These are phyloP conservation scores for Cynanchum wilfordii DNA, from an alignment of 257 asterid species.

Conservation along the genomic window DNA sequence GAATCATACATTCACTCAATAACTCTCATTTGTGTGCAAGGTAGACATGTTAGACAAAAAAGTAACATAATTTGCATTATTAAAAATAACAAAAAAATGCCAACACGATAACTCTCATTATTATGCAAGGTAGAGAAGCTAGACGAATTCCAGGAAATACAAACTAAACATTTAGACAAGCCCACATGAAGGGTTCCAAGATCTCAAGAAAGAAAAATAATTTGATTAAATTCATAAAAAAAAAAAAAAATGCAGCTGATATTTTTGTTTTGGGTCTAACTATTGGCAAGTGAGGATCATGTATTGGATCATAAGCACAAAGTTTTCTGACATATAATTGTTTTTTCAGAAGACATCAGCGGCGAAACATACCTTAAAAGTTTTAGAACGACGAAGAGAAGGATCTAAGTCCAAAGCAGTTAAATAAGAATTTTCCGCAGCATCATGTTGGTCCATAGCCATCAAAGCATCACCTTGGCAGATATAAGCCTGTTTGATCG, in stretches of 20 bases:
- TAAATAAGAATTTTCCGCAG: conserved; percentile 64
- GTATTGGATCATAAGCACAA: not conserved
- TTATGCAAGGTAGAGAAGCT: not conserved
- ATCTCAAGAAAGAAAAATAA: not conserved
- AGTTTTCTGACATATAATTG: not conserved
- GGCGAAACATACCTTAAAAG: conserved; percentile 53
- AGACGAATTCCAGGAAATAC: not conserved
- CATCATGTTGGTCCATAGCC: conserved; percentile 51
- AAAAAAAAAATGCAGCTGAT: not conserved
- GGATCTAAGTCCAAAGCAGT: conserved; percentile 67
- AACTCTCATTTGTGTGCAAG: not conserved
- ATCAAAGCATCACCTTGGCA: conserved; percentile 78
- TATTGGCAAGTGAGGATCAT: not conserved
- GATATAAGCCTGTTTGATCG: conserved; percentile 53
- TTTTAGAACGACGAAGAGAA: conserved; percentile 67
- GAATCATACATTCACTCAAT: not conserved
- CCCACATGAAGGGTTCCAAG: not conserved
- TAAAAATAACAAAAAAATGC: not conserved
- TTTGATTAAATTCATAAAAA: not conserved
- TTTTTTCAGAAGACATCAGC: not conserved
- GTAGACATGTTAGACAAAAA: not conserved
- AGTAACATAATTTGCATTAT: not conserved
- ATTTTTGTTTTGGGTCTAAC: not conserved
- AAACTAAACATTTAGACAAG: not conserved
- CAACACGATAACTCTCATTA: not conserved